Evolutionary conservation across 2,329 filamentous ascomycete genomes (phyloP), one percentile per base, ranked within the genome.

Genomic region (Aspergillus fructus): DNA sequence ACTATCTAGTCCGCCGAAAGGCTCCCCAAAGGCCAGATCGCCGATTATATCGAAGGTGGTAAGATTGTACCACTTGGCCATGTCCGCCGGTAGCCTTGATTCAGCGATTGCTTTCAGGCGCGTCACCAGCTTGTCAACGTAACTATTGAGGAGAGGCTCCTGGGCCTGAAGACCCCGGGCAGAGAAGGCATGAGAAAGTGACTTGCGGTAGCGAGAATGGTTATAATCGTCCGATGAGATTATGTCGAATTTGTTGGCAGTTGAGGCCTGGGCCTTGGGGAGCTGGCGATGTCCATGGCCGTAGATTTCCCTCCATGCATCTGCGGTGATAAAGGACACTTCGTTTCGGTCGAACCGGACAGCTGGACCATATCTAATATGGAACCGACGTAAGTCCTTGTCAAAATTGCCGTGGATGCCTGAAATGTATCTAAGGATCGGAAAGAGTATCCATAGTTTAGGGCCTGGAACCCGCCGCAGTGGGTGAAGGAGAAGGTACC

Each of bases 271-370:
- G 9, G 8, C 11, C 40, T 51, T 42, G 23, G 39, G 9, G 3
- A 33, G 12, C 13, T 41, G 34, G 8, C 8, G 21, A 19, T 27
- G 34, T 4, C 23, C 34, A 33, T 33, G 23, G 65, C 65, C 23
- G 11, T 17, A 19, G 8, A 76, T 74, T 11, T 70, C 70, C 48
- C 70, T 71, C 70, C 69, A 75, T 21, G 67, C 68, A 5, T 64
- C 52, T 8, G 64, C 59, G 24, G 55, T 60, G 19, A 66, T 66
- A 58, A 74, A 76, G n/a, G 68, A 74, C 4, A 80, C 62, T 30
- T 77, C 68, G 37, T 71, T 69, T 0, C 78, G 78, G 1, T 68
- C 66, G n/a, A 76, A 71, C 2, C 78, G 71, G n/a, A 79, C 73
- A 4, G 77, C 64, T 3, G 67, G 60, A 3, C 69, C 69, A 39